These are phyloP conservation scores for Berkeleyomyces rouxiae DNA, from an alignment of 2,329 filamentous ascomycete genomes.

Conservation along the genomic window DNA sequence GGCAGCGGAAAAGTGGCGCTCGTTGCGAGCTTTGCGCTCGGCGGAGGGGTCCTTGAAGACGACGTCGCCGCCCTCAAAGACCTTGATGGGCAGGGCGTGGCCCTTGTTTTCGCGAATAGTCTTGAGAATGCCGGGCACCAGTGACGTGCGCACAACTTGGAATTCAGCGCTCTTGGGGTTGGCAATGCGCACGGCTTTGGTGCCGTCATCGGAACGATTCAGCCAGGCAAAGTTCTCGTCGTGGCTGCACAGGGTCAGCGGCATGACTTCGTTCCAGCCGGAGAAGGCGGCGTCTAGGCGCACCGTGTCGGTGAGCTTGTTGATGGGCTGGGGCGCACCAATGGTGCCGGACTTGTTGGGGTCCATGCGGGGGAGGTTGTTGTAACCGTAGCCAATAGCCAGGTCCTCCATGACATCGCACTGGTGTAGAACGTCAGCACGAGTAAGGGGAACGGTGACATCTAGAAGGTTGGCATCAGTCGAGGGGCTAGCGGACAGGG, in stretches of 20 bases:
- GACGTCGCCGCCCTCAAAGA: slow-evolving; percentile 83
- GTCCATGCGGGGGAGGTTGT: slow-evolving; percentile 75
- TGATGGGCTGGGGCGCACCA: slow-evolving; percentile 73
- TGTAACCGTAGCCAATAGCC: slow-evolving; percentile 94
- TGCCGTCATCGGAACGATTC: slow-evolving; percentile 75
- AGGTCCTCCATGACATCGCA: slow-evolving; percentile 98
- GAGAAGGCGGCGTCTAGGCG: slow-evolving; percentile 80
- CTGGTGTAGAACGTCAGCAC: slow-evolving; percentile 88
- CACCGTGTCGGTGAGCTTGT: slow-evolving; percentile 88
- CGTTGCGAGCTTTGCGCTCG: slow-evolving; percentile 80
- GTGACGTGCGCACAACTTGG: slow-evolving; percentile 75
- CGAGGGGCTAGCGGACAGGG: slow-evolving; percentile 65
- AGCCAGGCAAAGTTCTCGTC: slow-evolving; percentile 97
- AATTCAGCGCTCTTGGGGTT: slow-evolving; percentile 92
- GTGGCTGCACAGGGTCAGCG: slow-evolving; percentile 88
- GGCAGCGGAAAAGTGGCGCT: slow-evolving; percentile 88
- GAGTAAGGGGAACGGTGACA: slow-evolving; percentile 70
- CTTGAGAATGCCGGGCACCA: slow-evolving; percentile 79
- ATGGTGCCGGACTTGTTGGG: slow-evolving; percentile 76
- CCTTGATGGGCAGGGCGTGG: slow-evolving; percentile 73
- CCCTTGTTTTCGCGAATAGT: slow-evolving; percentile 87
- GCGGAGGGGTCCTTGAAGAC: slow-evolving; percentile 70
- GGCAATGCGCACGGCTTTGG: slow-evolving; percentile 64
- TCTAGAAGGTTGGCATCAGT: slow-evolving; percentile 45
- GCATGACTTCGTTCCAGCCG: slow-evolving; percentile 92